Evolutionary conservation across 257 asterid species (phyloP).

Genomic region (Capsicum baccatum): DNA sequence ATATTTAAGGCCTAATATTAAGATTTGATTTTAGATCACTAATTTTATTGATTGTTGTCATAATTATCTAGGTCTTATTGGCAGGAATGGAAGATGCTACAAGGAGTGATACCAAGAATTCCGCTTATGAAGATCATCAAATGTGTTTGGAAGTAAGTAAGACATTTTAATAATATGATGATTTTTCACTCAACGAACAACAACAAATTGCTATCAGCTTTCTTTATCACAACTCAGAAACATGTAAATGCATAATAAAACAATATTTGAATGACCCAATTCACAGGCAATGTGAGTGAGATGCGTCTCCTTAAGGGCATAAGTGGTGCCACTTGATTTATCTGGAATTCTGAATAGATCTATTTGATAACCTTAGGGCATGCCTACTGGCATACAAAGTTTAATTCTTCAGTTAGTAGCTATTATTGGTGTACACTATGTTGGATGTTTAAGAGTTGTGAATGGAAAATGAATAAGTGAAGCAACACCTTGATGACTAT

Average conservation of each 20-base stretch:
- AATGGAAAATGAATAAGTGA: no score
- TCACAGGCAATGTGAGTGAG: background rate
- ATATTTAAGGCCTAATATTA: no score
- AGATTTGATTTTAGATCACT: no score
- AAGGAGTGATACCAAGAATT: conserved; percentile 39
- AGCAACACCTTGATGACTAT: no score
- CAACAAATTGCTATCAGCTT: background rate
- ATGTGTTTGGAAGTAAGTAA: conserved; percentile 59
- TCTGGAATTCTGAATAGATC: background rate
- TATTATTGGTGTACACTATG: background rate
- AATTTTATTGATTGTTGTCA: no score
- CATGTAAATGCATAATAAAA: background rate
- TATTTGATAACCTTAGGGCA: conserved; percentile 7
- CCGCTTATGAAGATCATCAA: conserved; percentile 51
- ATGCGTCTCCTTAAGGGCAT: background rate
- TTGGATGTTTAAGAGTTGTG: no score
- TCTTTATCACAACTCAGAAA: background rate
- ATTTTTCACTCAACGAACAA: background rate
- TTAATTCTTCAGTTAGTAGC: background rate
- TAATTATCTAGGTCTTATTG: background rate
- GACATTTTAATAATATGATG: conserved; percentile 24
- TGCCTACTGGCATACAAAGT: background rate
- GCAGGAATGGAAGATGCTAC: conserved; percentile 35
- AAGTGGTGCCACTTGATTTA: conserved; percentile 19
- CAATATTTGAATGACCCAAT: background rate